A percentile compares a stretch with the other conserved stretches of the same genome.
phyloP scores from a whole-genome alignment of 805 yeast species.

The Pichia gijzeniarum region DNA sequence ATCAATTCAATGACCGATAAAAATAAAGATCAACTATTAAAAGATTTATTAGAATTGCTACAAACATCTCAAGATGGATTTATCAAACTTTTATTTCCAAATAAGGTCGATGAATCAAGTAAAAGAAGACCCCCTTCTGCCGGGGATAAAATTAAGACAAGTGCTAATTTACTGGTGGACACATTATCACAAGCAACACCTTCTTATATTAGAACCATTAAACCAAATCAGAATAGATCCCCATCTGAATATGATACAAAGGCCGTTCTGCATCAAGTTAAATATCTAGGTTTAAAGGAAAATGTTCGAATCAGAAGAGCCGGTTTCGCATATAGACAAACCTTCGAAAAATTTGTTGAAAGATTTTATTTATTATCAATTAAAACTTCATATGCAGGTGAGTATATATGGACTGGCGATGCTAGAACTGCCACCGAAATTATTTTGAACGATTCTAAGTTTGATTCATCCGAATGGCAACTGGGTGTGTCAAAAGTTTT shows the following conservation, averaged over 20 bases:
- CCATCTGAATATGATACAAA: conserved; percentile 84
- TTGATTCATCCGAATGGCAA: conserved; percentile 79
- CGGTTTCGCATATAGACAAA: conserved; percentile 95
- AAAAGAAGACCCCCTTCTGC: conserved; percentile 91
- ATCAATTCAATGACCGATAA: conserved; percentile 89
- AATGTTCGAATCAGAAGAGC: conserved; percentile 97
- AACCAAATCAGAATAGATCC: conserved; percentile 90
- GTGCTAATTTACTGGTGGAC: conserved; percentile 86
- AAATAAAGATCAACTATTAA: conserved; percentile 89
- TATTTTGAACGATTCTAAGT: conserved; percentile 48
- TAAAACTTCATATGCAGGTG: conserved; percentile 87
- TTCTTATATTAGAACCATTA: conserved; percentile 93
- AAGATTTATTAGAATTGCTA: conserved; percentile 77
- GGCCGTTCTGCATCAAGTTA: conserved; percentile 92
- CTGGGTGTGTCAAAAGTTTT: conserved; percentile 89
- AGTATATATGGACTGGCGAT: conserved; percentile 53
- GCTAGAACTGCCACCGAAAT: conserved; percentile 45
- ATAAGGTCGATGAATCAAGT: conserved; percentile 54
- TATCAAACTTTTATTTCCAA: conserved; percentile 54
- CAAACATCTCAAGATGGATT: conserved; percentile 66
- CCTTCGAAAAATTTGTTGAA: conserved; percentile 93
- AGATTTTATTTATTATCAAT: conserved; percentile 84
- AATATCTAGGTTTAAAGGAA: conserved; percentile 92
- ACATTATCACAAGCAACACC: conserved; percentile 90
- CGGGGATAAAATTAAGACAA: conserved; percentile 84